phyloP scores from a whole-genome alignment of 2,329 filamentous ascomycete genomes.

The Arthrobotrys pseudoclavata region DNA sequence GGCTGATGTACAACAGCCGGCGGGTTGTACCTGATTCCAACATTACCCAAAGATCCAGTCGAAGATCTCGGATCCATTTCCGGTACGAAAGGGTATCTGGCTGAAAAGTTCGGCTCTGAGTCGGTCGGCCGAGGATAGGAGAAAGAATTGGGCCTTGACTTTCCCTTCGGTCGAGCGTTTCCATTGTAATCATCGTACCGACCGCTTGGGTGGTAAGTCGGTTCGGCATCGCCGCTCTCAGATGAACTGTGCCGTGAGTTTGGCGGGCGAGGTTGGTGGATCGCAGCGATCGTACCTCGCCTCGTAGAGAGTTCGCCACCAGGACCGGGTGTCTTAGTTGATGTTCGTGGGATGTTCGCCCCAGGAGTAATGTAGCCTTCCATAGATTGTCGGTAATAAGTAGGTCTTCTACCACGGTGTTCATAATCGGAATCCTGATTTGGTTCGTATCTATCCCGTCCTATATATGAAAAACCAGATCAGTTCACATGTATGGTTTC shows the following conservation, averaged over 20 bases:
- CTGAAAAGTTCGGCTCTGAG: constrained; percentile 35
- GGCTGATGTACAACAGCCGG: constrained; percentile 31
- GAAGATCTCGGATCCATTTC: constrained; percentile 44
- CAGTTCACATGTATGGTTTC: constrained; percentile 59
- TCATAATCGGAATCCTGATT: constrained; percentile 12
- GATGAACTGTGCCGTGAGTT: constrained; percentile 55
- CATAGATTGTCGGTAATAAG: constrained; percentile 43
- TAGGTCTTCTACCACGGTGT: constrained; percentile 31
- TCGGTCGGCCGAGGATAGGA: constrained; percentile 34
- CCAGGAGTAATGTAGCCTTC: constrained; percentile 44
- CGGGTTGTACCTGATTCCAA: constrained; percentile 27
- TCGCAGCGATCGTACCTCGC: constrained; percentile 2
- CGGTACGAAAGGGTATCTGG: neutral
- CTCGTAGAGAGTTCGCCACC: constrained; percentile 34
- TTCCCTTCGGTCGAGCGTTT: constrained; percentile 33
- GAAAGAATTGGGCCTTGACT: constrained; percentile 54
- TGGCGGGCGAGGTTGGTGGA: constrained; percentile 52
- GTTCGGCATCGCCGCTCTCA: constrained; percentile 52
- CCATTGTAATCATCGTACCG: constrained; percentile 45
- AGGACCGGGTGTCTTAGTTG: constrained; percentile 51
- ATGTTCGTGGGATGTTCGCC: constrained; percentile 28
- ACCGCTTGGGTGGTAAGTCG: constrained; percentile 13
- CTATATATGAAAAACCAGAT: constrained; percentile 40
- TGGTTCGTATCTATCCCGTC: constrained; percentile 39
- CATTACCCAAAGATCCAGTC: constrained; percentile 43